phyloP scores from a whole-genome alignment of 2,329 filamentous ascomycete species.

The Incumbomyces lentus region DNA sequence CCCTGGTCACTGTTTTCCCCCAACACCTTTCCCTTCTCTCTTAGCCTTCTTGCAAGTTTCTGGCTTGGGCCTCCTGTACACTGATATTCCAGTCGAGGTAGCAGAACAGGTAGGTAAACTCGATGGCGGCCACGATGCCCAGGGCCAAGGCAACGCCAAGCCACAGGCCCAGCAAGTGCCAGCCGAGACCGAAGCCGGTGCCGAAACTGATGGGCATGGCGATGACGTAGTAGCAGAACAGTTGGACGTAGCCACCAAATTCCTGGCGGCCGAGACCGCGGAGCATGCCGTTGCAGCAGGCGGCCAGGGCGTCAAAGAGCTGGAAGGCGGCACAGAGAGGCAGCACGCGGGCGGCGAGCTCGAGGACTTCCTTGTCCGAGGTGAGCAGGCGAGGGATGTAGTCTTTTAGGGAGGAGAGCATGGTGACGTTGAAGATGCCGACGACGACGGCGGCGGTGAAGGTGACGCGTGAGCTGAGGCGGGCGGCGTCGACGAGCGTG shows the following conservation, averaged over 20 bases:
- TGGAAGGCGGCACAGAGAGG: conserved; percentile 83
- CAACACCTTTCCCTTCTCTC: neutral
- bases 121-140: conserved; percentile 44
- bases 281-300: conserved; percentile 73
- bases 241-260: conserved; percentile 78
- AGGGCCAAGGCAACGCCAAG: conserved; percentile 64
- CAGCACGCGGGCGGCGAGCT: conserved; percentile 57
- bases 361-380: conserved; percentile 58
- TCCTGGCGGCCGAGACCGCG: conserved; percentile 80
- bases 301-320: conserved; percentile 71
- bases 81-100: conserved; percentile 47
- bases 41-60: conserved; percentile 34
- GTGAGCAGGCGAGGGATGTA: conserved; percentile 71
- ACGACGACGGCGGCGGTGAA: conserved; percentile 57
- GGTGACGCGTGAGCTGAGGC: conserved; percentile 67
- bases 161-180: conserved; percentile 76
- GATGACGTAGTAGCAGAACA: conserved; percentile 76
- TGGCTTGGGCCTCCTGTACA: conserved; percentile 48
- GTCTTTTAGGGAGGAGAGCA: conserved; percentile 59
- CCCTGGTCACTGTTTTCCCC: too few species aligned
- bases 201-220: conserved; percentile 76
- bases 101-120: conserved; percentile 44
- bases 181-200: conserved; percentile 64
- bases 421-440: conserved; percentile 65
- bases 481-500: conserved; percentile 67